Evolutionary conservation across 1,139 yeast genomes (phyloP).

Genomic region (Taphrina populina): DNA sequence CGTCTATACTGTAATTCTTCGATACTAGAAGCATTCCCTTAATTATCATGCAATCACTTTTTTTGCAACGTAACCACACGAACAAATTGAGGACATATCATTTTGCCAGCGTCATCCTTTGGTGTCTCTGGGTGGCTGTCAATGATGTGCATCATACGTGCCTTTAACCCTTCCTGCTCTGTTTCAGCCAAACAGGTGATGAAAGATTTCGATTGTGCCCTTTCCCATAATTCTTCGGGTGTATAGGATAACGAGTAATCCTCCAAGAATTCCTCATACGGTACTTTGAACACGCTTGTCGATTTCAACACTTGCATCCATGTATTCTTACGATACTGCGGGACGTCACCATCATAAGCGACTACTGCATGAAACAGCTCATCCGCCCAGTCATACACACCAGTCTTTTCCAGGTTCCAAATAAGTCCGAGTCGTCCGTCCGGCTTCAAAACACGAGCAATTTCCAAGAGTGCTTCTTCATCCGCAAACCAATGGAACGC

Average conservation of each 20-base stretch:
- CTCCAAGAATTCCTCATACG: constrained; percentile 46
- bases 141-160: constrained; percentile 45
- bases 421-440: constrained; percentile 54
- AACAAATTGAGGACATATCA: constrained; percentile 26
- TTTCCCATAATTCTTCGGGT: constrained; percentile 50
- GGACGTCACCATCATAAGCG: constrained; percentile 50
- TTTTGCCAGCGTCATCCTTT: constrained; percentile 5
- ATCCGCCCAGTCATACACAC: constrained; percentile 36
- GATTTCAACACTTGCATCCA: constrained; percentile 53
- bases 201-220: constrained; percentile 62
- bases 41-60: no score
- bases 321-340: constrained; percentile 57
- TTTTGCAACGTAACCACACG: constrained; percentile 20
- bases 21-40: no score
- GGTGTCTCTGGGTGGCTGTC: constrained; percentile 29
- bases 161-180: constrained; percentile 47
- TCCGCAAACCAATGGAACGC: constrained; percentile 72
- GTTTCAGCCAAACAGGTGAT: constrained; percentile 52
- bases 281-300: constrained; percentile 44
- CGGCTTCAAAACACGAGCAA: constrained; percentile 58
- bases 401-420: constrained; percentile 52
- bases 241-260: constrained; percentile 42
- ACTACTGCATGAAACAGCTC: constrained; percentile 48
- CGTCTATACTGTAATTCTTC: no score
- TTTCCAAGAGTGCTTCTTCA: constrained; percentile 52